A percentile compares a stretch with the other conserved stretches of the same genome.
Evolutionary conservation across 345 rosid genomes (phyloP).

Genomic region (Rubroshorea leprosula): DNA sequence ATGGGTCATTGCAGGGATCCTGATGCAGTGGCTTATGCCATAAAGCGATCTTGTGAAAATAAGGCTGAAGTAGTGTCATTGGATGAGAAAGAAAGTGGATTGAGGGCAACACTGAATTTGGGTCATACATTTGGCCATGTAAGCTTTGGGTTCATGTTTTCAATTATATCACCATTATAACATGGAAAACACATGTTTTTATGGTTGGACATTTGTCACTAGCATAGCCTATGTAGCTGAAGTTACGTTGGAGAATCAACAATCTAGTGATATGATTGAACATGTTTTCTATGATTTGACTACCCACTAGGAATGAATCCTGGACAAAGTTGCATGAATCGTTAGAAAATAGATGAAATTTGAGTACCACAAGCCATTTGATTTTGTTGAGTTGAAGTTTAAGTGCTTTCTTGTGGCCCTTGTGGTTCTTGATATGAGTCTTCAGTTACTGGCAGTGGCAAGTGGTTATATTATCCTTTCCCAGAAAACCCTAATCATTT

Average conservation of each 20-base stretch:
- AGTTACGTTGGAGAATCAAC: too few species aligned
- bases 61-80: slow-evolving; percentile 96
- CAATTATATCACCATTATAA: background rate
- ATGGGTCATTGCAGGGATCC: slow-evolving; percentile 65
- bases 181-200: background rate
- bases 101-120: slow-evolving; percentile 88
- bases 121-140: slow-evolving; percentile 99
- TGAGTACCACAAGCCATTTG: too few species aligned
- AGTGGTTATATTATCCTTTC: background rate
- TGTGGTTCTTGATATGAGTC: too few species aligned
- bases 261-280: too few species aligned
- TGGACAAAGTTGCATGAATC: too few species aligned
- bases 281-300: too few species aligned
- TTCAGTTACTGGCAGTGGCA: too few species aligned
- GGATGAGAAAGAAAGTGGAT: slow-evolving; percentile 94
- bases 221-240: background rate
- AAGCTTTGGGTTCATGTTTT: slow-evolving; percentile 25
- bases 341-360: too few species aligned
- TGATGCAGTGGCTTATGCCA: slow-evolving; percentile 74
- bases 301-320: background rate
- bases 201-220: background rate
- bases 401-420: too few species aligned
- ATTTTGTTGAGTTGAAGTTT: too few species aligned
- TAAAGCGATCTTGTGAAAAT: slow-evolving; percentile 93
- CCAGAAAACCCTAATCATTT: background rate